phyloP scores from a whole-genome alignment of 73 alveolate species.

The Paramecium caudatum region DNA sequence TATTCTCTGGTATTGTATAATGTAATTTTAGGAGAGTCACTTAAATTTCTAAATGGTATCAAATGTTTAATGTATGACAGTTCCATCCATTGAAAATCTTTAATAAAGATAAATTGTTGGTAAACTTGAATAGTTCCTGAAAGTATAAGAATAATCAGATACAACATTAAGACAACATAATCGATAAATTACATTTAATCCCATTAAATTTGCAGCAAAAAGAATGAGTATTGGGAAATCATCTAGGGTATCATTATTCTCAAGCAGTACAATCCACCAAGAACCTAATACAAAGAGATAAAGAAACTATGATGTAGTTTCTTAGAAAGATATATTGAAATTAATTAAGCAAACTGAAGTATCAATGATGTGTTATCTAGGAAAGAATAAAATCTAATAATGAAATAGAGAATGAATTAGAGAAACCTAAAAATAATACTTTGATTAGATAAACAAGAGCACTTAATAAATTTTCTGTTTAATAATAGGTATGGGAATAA shows the following conservation, averaged over 20 bases:
- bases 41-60: conserved; percentile 34
- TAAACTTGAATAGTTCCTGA: conserved; percentile 29
- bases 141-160: conserved; percentile 1
- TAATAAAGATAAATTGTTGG: conserved; percentile 42
- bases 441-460: conserved; percentile 13
- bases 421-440: not conserved
- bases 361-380: not conserved
- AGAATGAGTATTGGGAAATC: conserved; percentile 9
- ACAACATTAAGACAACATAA: not conserved
- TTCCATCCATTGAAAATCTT: not conserved
- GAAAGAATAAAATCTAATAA: conserved; percentile 22
- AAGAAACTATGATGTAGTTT: conserved; percentile 4
- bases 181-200: not conserved
- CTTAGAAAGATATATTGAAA: not conserved
- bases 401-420: conserved; percentile 13
- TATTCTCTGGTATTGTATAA: not conserved
- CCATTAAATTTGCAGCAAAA: not conserved
- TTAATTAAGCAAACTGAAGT: conserved; percentile 13
- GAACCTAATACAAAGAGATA: not conserved
- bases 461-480: not conserved
- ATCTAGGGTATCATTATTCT: not conserved
- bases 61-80: conserved; percentile 7
- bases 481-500: conserved; percentile 19
- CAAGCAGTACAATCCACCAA: not conserved
- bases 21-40: conserved; percentile 28